A percentile compares a stretch with the other conserved stretches of the same genome.
Conservation (phyloP, 1,284 basidiomycete species). For the Xerocomus nothofagi region DNA sequence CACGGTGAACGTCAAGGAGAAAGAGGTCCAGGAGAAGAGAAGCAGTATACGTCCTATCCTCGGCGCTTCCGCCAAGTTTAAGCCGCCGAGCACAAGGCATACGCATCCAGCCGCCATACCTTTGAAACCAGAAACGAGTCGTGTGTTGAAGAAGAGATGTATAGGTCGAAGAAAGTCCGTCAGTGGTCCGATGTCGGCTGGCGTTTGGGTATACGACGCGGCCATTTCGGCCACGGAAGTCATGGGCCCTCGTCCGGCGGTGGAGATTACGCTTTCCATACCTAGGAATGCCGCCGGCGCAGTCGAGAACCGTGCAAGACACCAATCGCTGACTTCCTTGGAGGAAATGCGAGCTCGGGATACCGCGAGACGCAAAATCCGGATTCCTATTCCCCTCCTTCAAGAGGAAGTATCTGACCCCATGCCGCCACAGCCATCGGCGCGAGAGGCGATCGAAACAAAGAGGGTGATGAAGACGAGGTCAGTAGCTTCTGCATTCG, state of each 20-base stretch:
- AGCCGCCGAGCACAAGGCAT: constrained; percentile 10
- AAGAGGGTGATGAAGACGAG: constrained; percentile 4
- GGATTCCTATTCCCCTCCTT: constrained; percentile 19
- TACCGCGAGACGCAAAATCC: constrained; percentile 13
- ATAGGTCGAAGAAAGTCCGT: constrained; percentile 52
- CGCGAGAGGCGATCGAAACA: background rate
- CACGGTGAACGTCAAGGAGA: constrained; percentile 20
- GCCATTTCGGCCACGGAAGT: constrained; percentile 44
- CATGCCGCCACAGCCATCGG: background rate
- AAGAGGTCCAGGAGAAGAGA: constrained; percentile 28
- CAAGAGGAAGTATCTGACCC: background rate
- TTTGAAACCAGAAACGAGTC: constrained; percentile 28
- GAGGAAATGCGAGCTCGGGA: constrained; percentile 14
- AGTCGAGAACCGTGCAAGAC: constrained; percentile 17
- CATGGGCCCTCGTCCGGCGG: constrained; percentile 15
- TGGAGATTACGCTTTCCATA: constrained; percentile 25
- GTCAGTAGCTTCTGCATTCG: background rate
- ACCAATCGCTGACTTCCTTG: constrained; percentile 26
- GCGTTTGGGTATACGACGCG: constrained; percentile 52
- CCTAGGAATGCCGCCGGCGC: background rate
- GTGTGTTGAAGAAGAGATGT: constrained; percentile 56
- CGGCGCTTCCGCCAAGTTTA: constrained; percentile 14
- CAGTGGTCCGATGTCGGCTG: constrained; percentile 35
- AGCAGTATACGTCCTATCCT: constrained; percentile 32
- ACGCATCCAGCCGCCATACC: background rate